Conservation (phyloP, 1,284 basidiomycete species). For the Wallemia mellicola region DNA sequence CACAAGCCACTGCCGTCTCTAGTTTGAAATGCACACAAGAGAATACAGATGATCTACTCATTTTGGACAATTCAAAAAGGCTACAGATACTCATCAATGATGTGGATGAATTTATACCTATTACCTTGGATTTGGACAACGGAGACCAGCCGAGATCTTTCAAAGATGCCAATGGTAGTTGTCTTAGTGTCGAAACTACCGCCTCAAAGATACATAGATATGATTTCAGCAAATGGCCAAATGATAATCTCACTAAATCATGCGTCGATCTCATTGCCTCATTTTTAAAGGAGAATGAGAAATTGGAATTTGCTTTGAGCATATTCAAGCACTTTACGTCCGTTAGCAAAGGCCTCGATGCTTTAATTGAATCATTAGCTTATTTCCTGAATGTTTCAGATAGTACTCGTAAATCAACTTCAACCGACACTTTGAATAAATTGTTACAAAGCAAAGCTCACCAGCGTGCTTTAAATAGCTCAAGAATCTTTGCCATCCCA, state of each 20-base stretch:
- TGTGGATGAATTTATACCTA: neutral
- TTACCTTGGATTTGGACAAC: neutral
- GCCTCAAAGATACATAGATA: neutral
- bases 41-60: neutral
- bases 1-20: neutral
- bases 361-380: neutral
- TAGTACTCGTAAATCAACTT: no score
- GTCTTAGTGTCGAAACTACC: neutral
- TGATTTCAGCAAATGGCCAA: neutral
- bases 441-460: neutral
- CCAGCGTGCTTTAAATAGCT: neutral
- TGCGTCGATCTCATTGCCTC: neutral
- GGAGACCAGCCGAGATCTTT: neutral
- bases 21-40: neutral
- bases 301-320: neutral
- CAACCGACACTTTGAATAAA: neutral
- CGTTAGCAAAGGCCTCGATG: neutral
- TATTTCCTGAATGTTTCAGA: no score
- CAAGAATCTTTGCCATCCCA: neutral
- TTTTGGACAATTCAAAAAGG: neutral
- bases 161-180: neutral
- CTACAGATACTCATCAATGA: neutral
- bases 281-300: neutral
- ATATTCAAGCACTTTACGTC: neutral
- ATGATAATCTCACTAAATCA: neutral